Conservation (phyloP, 129 eudicot genomes). For the Centaurea solstitialis region DNA sequence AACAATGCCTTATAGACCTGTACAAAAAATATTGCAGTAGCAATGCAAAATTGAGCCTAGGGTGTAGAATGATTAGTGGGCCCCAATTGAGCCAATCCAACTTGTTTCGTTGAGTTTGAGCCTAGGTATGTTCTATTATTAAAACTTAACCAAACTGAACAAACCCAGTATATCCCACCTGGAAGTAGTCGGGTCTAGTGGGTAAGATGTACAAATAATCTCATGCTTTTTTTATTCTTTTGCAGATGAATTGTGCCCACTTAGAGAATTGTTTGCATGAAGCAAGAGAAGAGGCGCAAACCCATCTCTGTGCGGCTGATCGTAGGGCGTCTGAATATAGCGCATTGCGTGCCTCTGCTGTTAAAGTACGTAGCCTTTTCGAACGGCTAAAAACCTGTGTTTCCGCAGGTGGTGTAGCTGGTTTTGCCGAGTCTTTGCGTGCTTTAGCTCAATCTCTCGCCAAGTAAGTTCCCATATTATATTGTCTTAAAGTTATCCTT, state of each 20-base stretch:
- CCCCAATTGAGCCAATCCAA: too few relatives aligned
- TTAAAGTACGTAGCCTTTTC: conserved; percentile 75
- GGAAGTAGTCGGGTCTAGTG: neutral
- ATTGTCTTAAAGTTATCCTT: neutral
- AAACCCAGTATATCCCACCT: neutral
- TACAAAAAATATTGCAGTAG: too few relatives aligned
- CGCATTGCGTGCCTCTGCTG: conserved; percentile 72
- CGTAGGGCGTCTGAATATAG: conserved; percentile 81
- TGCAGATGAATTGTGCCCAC: conserved; percentile 97
- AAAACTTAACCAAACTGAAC: too few relatives aligned
- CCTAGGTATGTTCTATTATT: too few relatives aligned
- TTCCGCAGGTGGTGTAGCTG: conserved; percentile 58
- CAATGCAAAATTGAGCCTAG: too few relatives aligned
- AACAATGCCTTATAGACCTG: too few relatives aligned
- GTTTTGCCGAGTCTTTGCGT: conserved; percentile 71
- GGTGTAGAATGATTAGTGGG: too few relatives aligned
- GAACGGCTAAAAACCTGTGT: conserved; percentile 77
- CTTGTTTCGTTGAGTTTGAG: too few relatives aligned
- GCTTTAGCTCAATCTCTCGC: conserved; percentile 77
- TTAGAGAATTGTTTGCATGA: conserved; percentile 88
- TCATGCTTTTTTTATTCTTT: neutral
- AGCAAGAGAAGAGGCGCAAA: conserved; percentile 96
- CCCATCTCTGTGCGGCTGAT: conserved; percentile 87
- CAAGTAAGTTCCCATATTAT: conserved; percentile 44
- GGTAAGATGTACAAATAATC: neutral